Conservation (phyloP, 768 basidiomycete species). For the Auricularia cornea region DNA sequence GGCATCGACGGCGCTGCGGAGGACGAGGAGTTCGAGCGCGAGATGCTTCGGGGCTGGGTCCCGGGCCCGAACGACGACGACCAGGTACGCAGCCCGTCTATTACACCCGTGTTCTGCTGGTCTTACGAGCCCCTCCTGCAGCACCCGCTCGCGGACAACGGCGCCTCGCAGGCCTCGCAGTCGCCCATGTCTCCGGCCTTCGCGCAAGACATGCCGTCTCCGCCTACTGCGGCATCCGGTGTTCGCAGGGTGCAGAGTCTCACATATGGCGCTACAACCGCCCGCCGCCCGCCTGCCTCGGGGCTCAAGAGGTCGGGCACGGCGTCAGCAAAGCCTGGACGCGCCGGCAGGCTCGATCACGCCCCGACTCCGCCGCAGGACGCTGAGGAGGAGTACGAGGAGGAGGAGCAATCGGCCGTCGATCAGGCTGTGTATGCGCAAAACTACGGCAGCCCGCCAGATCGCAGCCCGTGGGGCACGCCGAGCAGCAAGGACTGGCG, state of each 20-base stretch:
- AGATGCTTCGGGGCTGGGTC: slow-evolving; percentile 41
- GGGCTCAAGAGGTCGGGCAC: slow-evolving; percentile 73
- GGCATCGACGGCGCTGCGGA: slow-evolving; percentile 67
- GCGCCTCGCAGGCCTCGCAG: slow-evolving; percentile 34
- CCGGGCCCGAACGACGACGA: slow-evolving; percentile 28
- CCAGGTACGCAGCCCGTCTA: slow-evolving; percentile 38
- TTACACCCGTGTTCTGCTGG: slow-evolving; percentile 3
- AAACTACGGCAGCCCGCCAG: slow-evolving; percentile 41
- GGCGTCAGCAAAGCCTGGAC: slow-evolving; percentile 16
- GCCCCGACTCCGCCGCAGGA: slow-evolving; percentile 33
- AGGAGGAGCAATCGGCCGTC: slow-evolving; percentile 41
- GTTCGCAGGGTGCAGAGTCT: slow-evolving; percentile 77
- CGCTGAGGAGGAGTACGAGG: slow-evolving; percentile 44
- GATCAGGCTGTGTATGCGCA: slow-evolving; percentile 33
- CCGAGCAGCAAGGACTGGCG: slow-evolving; percentile 54
- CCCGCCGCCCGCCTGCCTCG: slow-evolving; percentile 17
- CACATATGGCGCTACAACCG: slow-evolving; percentile 31
- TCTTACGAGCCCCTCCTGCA: slow-evolving; percentile 22
- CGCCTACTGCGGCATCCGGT: slow-evolving; percentile 58
- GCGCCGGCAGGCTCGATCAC: slow-evolving; percentile 11
- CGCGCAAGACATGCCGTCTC: slow-evolving; percentile 47
- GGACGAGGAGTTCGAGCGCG: slow-evolving; percentile 79
- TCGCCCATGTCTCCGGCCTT: slow-evolving; percentile 64
- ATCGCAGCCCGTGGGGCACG: slow-evolving; percentile 55
- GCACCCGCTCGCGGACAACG: slow-evolving; percentile 44